Percentiles rank a stretch among this genome's conserved stretches.
phyloP scores from a whole-genome alignment of 495 filamentous ascomycete genomes.

The Rostrohypoxylon terebratum region DNA sequence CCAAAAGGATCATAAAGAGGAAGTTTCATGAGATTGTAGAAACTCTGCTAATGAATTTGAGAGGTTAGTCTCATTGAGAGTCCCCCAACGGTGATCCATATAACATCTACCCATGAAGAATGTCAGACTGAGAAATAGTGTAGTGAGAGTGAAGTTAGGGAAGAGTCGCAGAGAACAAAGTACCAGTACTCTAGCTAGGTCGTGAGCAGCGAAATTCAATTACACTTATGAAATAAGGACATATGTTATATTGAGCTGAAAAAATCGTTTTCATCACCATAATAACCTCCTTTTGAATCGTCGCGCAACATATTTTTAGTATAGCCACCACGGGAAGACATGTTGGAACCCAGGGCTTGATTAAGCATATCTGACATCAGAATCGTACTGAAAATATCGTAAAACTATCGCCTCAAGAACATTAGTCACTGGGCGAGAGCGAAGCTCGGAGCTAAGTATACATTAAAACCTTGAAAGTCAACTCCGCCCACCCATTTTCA shows the following conservation, averaged over 20 bases:
- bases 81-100: too few relatives aligned
- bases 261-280: neutral
- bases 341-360: neutral
- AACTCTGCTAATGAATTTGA: too few relatives aligned
- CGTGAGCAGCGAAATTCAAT: too few relatives aligned
- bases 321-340: neutral
- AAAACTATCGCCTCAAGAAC: neutral
- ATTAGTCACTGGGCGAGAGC: conserved; percentile 4
- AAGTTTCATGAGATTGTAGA: too few relatives aligned
- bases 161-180: too few relatives aligned
- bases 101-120: too few relatives aligned
- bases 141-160: too few relatives aligned
- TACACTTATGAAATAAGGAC: too few relatives aligned
- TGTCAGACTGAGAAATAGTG: too few relatives aligned
- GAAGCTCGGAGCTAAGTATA: conserved; percentile 6
- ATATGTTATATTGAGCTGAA: neutral
- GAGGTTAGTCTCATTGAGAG: too few relatives aligned
- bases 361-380: conserved; percentile 14
- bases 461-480: conserved; percentile 6
- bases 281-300: neutral
- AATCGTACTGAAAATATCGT: conserved; percentile 4
- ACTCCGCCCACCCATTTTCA: conserved; percentile 18
- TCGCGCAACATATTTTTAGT: neutral
- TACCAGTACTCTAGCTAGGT: too few relatives aligned
- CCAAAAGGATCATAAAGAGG: too few relatives aligned